Evolutionary conservation across 768 basidiomycete species (phyloP).

Genomic region (Podaxis sp.): DNA sequence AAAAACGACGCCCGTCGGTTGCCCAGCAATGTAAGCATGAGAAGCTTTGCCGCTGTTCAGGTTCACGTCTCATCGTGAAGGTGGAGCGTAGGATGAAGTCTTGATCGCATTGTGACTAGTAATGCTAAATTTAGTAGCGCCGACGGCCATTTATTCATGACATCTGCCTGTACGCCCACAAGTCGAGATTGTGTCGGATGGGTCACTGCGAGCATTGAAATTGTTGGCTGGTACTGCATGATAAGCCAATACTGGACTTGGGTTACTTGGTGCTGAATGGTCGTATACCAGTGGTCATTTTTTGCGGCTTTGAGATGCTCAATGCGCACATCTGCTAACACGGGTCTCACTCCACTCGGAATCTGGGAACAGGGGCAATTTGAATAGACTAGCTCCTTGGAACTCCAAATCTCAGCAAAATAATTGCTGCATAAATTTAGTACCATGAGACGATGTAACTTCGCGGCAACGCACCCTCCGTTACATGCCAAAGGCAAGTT

Average conservation of each 20-base stretch:
- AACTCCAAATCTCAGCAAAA: not conserved
- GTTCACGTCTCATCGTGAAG: slow-evolving; percentile 6
- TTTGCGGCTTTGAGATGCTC: not conserved
- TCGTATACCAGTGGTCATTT: not conserved
- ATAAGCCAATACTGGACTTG: not conserved
- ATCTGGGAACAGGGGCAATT: not conserved
- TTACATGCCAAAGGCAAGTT: not conserved
- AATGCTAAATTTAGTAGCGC: not conserved
- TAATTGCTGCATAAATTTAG: slow-evolving; percentile 10
- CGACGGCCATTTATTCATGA: not conserved
- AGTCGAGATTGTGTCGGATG: not conserved
- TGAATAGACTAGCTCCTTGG: not conserved
- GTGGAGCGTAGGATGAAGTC: not conserved
- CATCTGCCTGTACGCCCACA: not conserved
- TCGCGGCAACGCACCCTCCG: not conserved
- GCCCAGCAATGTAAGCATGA: not conserved
- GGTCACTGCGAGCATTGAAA: not conserved
- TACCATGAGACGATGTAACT: not conserved
- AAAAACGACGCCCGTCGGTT: not conserved
- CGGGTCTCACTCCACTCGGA: not conserved
- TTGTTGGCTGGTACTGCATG: not conserved
- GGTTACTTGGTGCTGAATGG: not conserved
- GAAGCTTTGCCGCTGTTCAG: not conserved
- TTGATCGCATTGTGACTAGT: not conserved
- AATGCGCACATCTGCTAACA: not conserved